Percentiles rank a stretch among this genome's conserved stretches.
Conservation (phyloP, 139 green algal species). For the Eudorina sp. region DNA sequence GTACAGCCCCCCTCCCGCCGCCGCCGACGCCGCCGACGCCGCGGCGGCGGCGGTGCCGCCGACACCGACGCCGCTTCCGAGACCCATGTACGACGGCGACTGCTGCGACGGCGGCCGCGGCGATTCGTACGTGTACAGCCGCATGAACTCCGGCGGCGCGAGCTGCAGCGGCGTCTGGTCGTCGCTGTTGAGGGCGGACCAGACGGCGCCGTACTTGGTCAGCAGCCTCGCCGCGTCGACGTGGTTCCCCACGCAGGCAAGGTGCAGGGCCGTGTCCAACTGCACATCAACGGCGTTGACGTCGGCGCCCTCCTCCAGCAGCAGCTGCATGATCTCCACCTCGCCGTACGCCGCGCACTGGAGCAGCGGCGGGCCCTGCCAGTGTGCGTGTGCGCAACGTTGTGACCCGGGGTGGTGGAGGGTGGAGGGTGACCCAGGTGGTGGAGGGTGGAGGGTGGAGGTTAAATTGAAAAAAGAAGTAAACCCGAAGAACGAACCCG, state of each 20-base stretch:
- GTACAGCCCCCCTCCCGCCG: not conserved
- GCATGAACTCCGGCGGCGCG: slow-evolving; percentile 38
- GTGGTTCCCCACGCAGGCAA: slow-evolving; percentile 57
- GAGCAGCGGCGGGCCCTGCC: slow-evolving; percentile 48
- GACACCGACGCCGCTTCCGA: not conserved
- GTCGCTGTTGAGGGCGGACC: slow-evolving; percentile 40
- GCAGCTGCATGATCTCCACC: slow-evolving; percentile 56
- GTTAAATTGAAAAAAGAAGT: no score
- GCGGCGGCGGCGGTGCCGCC: not conserved
- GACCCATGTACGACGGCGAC: not conserved
- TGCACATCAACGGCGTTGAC: slow-evolving; percentile 48
- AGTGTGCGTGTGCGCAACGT: no score
- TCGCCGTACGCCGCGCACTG: slow-evolving; percentile 58
- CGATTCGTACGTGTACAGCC: not conserved
- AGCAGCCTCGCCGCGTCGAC: slow-evolving; percentile 51
- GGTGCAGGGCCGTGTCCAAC: slow-evolving; percentile 65
- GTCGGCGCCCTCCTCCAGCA: slow-evolving; percentile 62
- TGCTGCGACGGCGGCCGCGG: not conserved
- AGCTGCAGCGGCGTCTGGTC: slow-evolving; percentile 52
- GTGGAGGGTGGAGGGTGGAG: no score
- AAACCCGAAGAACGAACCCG: no score
- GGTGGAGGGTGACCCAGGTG: no score
- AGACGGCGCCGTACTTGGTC: slow-evolving; percentile 47
- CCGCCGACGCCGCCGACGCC: not conserved
- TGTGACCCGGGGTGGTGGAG: no score